Evolutionary conservation across 768 basidiomycete genomes (phyloP).

Genomic region (Gloeostereum incarnatum): DNA sequence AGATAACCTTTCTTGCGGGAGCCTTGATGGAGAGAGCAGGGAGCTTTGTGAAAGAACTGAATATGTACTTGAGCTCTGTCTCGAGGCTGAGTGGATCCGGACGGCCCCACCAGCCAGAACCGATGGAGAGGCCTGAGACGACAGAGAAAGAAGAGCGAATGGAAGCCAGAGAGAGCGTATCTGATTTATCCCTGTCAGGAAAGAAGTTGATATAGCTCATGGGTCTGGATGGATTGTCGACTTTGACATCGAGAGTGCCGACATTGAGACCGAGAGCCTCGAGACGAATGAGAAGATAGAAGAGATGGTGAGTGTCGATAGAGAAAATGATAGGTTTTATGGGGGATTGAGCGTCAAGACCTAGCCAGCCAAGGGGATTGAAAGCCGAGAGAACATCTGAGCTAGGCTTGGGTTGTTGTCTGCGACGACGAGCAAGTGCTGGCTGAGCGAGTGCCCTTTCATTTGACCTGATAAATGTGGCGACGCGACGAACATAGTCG

Average conservation of each 20-base stretch:
- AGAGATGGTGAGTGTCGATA: slow-evolving; percentile 75
- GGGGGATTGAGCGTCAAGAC: slow-evolving; percentile 20
- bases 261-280: slow-evolving; percentile 73
- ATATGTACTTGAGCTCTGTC: slow-evolving; percentile 75
- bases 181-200: slow-evolving; percentile 50
- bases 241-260: slow-evolving; percentile 70
- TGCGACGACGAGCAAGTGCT: slow-evolving; percentile 40
- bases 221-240: slow-evolving; percentile 67
- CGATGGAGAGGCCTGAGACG: slow-evolving; percentile 68
- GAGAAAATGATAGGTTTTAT: slow-evolving; percentile 54
- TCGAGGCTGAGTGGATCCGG: slow-evolving; percentile 53
- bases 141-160: slow-evolving; percentile 70
- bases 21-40: slow-evolving; percentile 66
- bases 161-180: slow-evolving; percentile 65
- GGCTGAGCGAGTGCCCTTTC: slow-evolving; percentile 67
- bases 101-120: slow-evolving; percentile 64
- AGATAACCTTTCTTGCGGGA: slow-evolving; percentile 55
- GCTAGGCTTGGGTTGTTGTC: slow-evolving; percentile 21
- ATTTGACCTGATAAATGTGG: slow-evolving; percentile 64
- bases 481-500: slow-evolving; percentile 62
- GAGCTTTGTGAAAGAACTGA: slow-evolving; percentile 84
- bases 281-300: slow-evolving; percentile 81
- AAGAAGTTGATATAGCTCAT: slow-evolving; percentile 65
- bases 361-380: slow-evolving; percentile 60
- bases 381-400: slow-evolving; percentile 29